These are phyloP conservation scores for Violaceomyces palustris DNA, from an alignment of 1,284 basidiomycete species.

Conservation along the genomic window DNA sequence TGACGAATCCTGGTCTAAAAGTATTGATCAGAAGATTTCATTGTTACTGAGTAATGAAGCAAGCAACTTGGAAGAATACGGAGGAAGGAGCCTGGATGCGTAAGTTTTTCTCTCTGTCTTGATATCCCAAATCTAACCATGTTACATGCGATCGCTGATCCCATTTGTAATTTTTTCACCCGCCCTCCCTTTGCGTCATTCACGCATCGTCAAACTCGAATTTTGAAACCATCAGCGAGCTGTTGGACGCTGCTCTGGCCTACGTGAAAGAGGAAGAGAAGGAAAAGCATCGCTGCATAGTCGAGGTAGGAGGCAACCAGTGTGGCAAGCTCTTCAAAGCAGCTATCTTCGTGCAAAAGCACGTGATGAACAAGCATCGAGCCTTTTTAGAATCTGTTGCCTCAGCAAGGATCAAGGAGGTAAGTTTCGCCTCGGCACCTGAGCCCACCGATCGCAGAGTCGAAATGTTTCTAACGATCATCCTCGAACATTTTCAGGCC, in stretches of 20 bases:
- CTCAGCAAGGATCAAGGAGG: conserved; percentile 8
- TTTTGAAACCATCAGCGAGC: conserved; percentile 7
- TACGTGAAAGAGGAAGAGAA: conserved; percentile 36
- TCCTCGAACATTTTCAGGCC: neutral
- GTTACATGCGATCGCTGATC: too few species aligned
- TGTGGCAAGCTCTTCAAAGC: conserved; percentile 49
- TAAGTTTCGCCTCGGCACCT: conserved; percentile 2
- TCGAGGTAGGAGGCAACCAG: conserved; percentile 14
- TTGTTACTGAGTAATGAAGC: conserved; percentile 23
- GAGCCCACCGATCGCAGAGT: neutral
- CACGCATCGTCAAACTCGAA: too few species aligned
- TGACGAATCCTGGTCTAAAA: conserved; percentile 37
- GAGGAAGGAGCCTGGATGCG: conserved; percentile 24
- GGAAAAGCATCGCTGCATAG: conserved; percentile 45
- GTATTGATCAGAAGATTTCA: conserved; percentile 33
- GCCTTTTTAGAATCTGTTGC: conserved; percentile 18
- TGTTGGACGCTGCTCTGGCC: conserved; percentile 22
- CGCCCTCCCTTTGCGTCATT: too few species aligned
- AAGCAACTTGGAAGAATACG: conserved; percentile 23
- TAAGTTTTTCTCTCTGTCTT: neutral
- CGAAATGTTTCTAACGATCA: too few species aligned
- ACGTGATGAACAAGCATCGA: conserved; percentile 45
- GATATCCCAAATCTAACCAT: too few species aligned
- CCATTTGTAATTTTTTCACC: too few species aligned
- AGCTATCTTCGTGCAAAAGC: conserved; percentile 43